These are phyloP conservation scores for Mortierella sp. DNA, from an alignment of 371 early-diverging fungal species.

Conservation along the genomic window DNA sequence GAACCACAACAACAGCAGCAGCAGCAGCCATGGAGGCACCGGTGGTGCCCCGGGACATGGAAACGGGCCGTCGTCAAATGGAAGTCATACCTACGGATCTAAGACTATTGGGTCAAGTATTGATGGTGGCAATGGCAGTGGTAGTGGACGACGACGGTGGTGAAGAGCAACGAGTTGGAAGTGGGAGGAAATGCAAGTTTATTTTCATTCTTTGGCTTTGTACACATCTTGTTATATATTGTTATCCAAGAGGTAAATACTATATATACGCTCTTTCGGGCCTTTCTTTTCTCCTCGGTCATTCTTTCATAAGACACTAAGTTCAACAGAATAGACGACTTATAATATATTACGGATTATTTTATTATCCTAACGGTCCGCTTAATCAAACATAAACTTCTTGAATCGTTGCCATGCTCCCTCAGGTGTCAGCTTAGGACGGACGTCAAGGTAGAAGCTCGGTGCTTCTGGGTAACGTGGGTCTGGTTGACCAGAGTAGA, in stretches of 20 bases:
- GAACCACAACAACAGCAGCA: slow-evolving; percentile 6
- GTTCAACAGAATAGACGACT: slow-evolving; percentile 3
- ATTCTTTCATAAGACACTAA: too few species aligned
- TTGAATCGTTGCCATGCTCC: slow-evolving; percentile 49
- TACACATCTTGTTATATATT: slow-evolving; percentile 6
- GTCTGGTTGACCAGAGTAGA: slow-evolving; percentile 82
- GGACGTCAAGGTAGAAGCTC: slow-evolving; percentile 90
- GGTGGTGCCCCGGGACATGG: background rate
- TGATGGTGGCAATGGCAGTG: slow-evolving; percentile 13
- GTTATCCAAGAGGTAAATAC: too few species aligned
- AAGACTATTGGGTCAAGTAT: slow-evolving; percentile 18
- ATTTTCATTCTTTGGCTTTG: background rate
- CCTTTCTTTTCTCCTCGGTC: too few species aligned
- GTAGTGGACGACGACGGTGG: slow-evolving; percentile 28
- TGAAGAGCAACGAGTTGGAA: too few species aligned
- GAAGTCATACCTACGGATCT: slow-evolving; percentile 15
- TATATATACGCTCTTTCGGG: too few species aligned
- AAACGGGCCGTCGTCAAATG: background rate
- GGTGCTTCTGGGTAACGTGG: slow-evolving; percentile 66
- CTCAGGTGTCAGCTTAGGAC: slow-evolving; percentile 65
- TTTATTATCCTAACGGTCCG: background rate
- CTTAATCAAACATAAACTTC: slow-evolving; percentile 43
- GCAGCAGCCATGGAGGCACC: background rate
- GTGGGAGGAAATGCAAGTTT: too few species aligned
- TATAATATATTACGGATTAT: background rate